These are phyloP conservation scores for Euphorbia schlechtendalii DNA, from an alignment of 441 rosid genomes.

Conservation along the genomic window DNA sequence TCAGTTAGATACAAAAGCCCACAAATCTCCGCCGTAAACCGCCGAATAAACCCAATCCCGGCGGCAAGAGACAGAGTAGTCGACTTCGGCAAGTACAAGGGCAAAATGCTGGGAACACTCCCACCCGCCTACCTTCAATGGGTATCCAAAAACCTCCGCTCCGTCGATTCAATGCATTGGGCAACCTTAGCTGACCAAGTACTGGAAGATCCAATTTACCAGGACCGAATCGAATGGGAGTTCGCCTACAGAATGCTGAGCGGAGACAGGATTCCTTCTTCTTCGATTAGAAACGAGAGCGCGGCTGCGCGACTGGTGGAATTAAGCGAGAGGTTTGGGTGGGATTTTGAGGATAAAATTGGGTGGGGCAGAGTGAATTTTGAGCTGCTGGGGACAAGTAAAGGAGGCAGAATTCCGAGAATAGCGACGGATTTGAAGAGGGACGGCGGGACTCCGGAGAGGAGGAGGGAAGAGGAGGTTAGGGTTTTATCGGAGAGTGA, in stretches of 20 bases:
- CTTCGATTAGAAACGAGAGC: constrained; percentile 4
- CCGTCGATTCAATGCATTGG: constrained; percentile 58
- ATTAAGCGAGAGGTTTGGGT: constrained; percentile 68
- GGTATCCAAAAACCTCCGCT: constrained; percentile 62
- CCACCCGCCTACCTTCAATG: constrained; percentile 69
- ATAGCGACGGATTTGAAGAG: neutral
- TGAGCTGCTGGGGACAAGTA: constrained; percentile 66
- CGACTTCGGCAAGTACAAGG: constrained; percentile 71
- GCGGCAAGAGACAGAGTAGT: constrained; percentile 49
- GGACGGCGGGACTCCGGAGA: neutral
- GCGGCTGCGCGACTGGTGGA: constrained; percentile 53
- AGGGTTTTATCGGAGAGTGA: constrained; percentile 14
- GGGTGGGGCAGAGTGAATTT: constrained; percentile 63
- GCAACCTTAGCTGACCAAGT: constrained; percentile 68
- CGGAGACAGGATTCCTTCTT: constrained; percentile 26
- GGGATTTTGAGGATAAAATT: constrained; percentile 62
- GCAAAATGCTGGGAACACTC: constrained; percentile 72
- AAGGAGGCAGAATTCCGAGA: constrained; percentile 72
- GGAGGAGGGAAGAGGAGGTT: constrained; percentile 12
- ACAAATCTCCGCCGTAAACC: constrained; percentile 15
- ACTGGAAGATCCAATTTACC: constrained; percentile 54
- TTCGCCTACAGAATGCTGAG: constrained; percentile 43
- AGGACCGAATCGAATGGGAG: constrained; percentile 78
- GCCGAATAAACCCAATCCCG: constrained; percentile 21
- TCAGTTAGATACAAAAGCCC: constrained; percentile 24